Evolutionary conservation across 2,329 filamentous ascomycete genomes (phyloP).

Genomic region (Colletotrichum sp.): DNA sequence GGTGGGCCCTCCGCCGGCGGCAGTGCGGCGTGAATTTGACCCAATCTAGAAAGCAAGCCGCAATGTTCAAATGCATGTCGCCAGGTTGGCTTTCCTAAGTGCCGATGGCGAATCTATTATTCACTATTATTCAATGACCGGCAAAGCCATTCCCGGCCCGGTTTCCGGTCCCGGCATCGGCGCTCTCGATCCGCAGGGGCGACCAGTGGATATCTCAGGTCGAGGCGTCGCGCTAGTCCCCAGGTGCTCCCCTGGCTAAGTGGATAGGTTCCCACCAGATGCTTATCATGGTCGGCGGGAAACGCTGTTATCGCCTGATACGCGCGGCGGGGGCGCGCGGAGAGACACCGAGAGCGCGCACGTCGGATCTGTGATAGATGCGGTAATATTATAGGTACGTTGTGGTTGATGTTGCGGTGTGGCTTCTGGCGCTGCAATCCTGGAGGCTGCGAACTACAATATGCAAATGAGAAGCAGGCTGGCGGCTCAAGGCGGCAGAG

Average conservation of each 20-base stretch:
- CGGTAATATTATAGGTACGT: background rate
- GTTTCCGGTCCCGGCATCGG: conserved; percentile 17
- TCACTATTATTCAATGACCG: background rate
- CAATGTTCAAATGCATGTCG: background rate
- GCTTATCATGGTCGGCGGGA: background rate
- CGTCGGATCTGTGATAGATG: background rate
- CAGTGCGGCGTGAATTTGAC: background rate
- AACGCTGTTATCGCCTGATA: background rate
- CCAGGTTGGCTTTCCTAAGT: background rate
- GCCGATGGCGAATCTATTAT: background rate
- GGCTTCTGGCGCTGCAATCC: background rate
- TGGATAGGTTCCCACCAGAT: background rate
- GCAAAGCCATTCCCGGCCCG: conserved; percentile 9
- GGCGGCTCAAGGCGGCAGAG: background rate
- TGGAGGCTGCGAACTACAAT: background rate
- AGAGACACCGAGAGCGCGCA: background rate
- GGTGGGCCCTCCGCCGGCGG: background rate
- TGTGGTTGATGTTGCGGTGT: background rate
- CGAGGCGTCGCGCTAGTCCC: background rate
- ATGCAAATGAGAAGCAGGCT: background rate
- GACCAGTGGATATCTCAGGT: background rate
- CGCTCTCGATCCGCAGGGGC: background rate
- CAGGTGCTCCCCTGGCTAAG: background rate
- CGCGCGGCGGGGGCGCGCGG: background rate
- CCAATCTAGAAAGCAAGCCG: background rate